These are phyloP conservation scores for Micromonas commoda DNA, from an alignment of 139 green algal species.

Conservation along the genomic window DNA sequence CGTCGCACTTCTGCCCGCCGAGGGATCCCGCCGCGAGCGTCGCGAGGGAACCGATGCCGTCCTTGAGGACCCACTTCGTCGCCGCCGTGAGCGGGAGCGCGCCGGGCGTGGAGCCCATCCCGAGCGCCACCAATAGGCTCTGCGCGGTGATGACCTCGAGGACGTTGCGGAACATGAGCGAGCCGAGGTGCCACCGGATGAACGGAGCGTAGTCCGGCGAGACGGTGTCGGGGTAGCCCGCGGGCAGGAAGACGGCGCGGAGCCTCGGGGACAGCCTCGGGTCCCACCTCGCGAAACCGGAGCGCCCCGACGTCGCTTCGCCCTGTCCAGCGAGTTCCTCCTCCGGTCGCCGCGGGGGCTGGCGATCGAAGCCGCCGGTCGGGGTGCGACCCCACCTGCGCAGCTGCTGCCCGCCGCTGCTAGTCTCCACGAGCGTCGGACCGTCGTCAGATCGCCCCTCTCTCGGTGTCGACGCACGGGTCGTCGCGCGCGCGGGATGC, in stretches of 20 bases:
- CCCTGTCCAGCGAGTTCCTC: background rate
- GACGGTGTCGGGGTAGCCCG: constrained; percentile 27
- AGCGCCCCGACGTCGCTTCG: background rate
- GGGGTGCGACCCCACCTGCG: background rate
- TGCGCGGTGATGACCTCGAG: constrained; percentile 32
- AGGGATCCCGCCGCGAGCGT: constrained; percentile 18
- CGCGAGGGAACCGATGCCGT: constrained; percentile 25
- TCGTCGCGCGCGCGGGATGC: background rate
- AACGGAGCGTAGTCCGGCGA: constrained; percentile 20
- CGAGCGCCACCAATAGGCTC: constrained; percentile 27
- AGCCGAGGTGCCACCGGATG: constrained; percentile 25
- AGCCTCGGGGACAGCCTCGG: background rate
- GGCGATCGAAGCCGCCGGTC: background rate
- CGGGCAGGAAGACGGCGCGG: constrained; percentile 23
- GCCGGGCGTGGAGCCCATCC: constrained; percentile 1
- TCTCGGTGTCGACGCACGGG: background rate
- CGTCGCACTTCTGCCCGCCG: constrained; percentile 28
- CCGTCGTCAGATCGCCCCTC: background rate
- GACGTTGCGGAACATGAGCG: constrained; percentile 22
- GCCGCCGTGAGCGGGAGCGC: constrained; percentile 25
- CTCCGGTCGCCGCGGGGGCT: background rate
- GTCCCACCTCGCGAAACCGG: background rate
- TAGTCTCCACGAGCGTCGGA: background rate
- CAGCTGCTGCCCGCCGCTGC: background rate
- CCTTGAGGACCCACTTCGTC: constrained; percentile 37